These are phyloP conservation scores for Zymoseptoria pseudotritici DNA, from an alignment of 2,329 filamentous ascomycete genomes.

Conservation along the genomic window DNA sequence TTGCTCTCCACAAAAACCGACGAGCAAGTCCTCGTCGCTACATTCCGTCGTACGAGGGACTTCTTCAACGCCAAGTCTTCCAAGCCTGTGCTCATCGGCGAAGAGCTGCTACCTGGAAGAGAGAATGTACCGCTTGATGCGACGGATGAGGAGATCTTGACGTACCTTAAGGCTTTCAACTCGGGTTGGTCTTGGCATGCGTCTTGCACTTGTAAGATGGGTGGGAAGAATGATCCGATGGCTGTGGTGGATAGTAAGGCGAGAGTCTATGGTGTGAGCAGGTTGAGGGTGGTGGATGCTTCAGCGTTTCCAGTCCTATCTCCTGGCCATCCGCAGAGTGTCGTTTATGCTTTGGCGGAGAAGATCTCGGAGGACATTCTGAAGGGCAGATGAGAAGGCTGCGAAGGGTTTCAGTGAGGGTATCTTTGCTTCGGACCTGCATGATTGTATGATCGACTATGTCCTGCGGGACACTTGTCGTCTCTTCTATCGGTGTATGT, in stretches of 20 bases:
- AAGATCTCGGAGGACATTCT: not conserved
- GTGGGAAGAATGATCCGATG: slow-evolving; percentile 2
- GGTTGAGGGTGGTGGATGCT: slow-evolving; percentile 19
- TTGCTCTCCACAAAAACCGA: slow-evolving; percentile 31
- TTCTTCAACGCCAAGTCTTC: slow-evolving; percentile 17
- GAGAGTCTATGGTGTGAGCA: slow-evolving; percentile 13
- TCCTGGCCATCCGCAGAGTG: slow-evolving; percentile 21
- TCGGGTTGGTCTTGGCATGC: not conserved
- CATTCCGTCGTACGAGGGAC: slow-evolving; percentile 26
- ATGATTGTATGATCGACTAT: too few relatives aligned
- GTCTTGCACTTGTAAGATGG: not conserved
- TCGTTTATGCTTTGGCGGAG: slow-evolving; percentile 1
- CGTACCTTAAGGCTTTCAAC: not conserved
- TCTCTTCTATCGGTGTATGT: too few relatives aligned
- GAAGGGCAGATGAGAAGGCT: not conserved
- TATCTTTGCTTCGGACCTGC: too few relatives aligned
- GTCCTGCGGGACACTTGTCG: too few relatives aligned
- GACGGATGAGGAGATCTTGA: not conserved
- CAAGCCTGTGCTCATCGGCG: slow-evolving; percentile 10
- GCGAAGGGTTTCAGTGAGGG: too few relatives aligned
- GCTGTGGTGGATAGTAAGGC: slow-evolving; percentile 15
- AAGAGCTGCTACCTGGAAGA: not conserved
- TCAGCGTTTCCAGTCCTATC: slow-evolving; percentile 15
- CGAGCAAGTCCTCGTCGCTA: slow-evolving; percentile 26
- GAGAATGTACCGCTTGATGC: not conserved